Conservation (phyloP, 495 filamentous ascomycete species). For the Platismatia glauca region DNA sequence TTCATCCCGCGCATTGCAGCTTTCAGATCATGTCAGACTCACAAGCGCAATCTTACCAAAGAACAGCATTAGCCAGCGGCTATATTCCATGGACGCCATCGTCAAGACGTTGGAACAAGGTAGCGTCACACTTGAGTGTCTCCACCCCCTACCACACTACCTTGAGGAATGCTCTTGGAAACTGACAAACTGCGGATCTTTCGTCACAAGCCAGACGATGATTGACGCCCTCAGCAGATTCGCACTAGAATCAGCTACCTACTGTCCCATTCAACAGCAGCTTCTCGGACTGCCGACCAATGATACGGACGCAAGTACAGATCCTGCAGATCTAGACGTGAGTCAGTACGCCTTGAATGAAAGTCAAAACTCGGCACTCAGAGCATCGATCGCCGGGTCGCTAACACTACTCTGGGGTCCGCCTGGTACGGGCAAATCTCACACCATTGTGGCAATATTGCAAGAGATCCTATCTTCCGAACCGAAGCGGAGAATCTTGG, state of each 20-base stretch:
- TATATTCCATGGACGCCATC: too few relatives aligned
- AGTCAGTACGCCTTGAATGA: conserved; percentile 29
- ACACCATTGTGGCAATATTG: conserved; percentile 41
- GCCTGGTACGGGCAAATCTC: conserved; percentile 46
- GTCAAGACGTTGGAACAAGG: conserved; percentile 27
- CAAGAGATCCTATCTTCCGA: conserved; percentile 26
- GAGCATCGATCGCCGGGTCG: conserved; percentile 28
- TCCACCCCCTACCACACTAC: conserved; percentile 36
- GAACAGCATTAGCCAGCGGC: too few relatives aligned
- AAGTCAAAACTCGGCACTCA: conserved; percentile 39
- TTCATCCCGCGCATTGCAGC: too few relatives aligned
- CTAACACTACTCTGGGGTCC: conserved; percentile 45
- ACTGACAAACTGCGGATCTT: conserved; percentile 37
- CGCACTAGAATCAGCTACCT: conserved; percentile 23
- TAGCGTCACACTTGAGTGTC: conserved; percentile 32
- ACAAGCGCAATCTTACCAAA: too few relatives aligned
- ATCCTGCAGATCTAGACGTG: background rate
- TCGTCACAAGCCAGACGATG: conserved; percentile 39
- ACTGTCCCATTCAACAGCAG: conserved; percentile 30
- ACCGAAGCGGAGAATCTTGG: too few relatives aligned
- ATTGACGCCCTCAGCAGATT: conserved; percentile 37
- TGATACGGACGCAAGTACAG: conserved; percentile 1
- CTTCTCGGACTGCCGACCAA: conserved; percentile 23
- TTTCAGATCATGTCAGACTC: too few relatives aligned
- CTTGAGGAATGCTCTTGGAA: conserved; percentile 37